Evolutionary conservation across 2,329 filamentous ascomycete species (phyloP).

Genomic region (Fusarium drepaniforme): DNA sequence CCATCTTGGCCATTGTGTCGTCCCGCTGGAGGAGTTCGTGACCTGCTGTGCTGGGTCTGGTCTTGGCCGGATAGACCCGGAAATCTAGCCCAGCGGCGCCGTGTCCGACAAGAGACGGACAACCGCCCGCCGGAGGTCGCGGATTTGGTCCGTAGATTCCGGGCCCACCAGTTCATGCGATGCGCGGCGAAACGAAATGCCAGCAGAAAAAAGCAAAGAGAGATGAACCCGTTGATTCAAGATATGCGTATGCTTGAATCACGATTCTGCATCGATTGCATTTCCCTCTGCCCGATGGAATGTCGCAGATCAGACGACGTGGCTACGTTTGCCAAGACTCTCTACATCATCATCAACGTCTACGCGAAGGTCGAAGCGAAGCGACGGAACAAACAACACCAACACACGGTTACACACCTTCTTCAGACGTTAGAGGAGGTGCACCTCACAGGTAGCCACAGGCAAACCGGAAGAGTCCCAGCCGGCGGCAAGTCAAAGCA

Average conservation of each 20-base stretch:
- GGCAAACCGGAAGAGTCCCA: slow-evolving; percentile 6
- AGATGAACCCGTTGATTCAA: background rate
- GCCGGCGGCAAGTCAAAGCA: slow-evolving; percentile 16
- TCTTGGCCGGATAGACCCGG: background rate
- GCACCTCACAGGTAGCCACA: background rate
- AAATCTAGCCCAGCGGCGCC: background rate
- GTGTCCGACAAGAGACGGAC: background rate
- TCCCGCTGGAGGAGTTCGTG: background rate
- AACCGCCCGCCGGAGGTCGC: background rate
- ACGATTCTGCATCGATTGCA: slow-evolving; percentile 18
- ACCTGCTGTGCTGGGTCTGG: background rate
- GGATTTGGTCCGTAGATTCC: slow-evolving; percentile 14
- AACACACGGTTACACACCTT: background rate
- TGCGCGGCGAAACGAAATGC: background rate
- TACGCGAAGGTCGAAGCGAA: background rate
- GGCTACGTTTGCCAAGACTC: slow-evolving; percentile 1
- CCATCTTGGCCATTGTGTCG: background rate
- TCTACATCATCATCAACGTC: slow-evolving; percentile 5
- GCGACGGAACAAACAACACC: background rate
- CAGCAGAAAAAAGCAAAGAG: slow-evolving; percentile 3
- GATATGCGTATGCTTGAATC: background rate
- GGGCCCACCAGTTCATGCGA: slow-evolving; percentile 20
- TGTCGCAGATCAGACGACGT: slow-evolving; percentile 14
- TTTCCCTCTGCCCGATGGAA: background rate
- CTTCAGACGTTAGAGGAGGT: background rate